Evolutionary conservation across 306 rosid species (phyloP).

Genomic region (Lithocarpus polystachyus): DNA sequence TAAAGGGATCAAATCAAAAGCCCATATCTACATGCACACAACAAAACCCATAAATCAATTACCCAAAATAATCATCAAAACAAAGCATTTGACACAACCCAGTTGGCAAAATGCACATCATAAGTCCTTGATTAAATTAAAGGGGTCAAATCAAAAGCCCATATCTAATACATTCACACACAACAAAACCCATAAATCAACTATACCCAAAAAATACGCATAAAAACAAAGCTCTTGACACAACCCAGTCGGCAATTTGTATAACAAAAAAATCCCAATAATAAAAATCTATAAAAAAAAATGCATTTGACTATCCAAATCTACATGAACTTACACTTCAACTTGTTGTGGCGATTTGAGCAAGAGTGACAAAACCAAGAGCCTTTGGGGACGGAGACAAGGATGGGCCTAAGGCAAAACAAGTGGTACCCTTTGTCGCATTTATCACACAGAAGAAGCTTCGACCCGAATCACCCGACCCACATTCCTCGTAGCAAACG

Average conservation of each 20-base stretch:
- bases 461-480: conserved; percentile 41
- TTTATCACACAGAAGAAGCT: conserved; percentile 54
- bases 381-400: conserved; percentile 47
- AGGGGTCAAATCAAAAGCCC: not conserved
- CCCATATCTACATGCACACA: too few species aligned
- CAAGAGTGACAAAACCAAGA: conserved; percentile 49
- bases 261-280: not conserved
- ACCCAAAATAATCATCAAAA: too few species aligned
- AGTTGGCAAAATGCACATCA: too few species aligned
- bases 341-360: conserved; percentile 23
- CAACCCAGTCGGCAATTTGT: not conserved
- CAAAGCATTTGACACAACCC: too few species aligned
- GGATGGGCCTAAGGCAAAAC: conserved; percentile 50
- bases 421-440: conserved; percentile 45
- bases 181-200: not conserved
- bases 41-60: too few species aligned
- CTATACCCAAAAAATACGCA: too few species aligned
- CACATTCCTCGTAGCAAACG: conserved; percentile 42
- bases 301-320: too few species aligned
- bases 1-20: too few species aligned
- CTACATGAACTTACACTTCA: conserved; percentile 25
- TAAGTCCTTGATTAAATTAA: not conserved
- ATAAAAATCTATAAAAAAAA: not conserved
- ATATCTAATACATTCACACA: not conserved
- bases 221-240: too few species aligned